Base-by-base conservation (phyloP, 352 stramenopile species). In the Salisapilia sapeloensis region DNA sequence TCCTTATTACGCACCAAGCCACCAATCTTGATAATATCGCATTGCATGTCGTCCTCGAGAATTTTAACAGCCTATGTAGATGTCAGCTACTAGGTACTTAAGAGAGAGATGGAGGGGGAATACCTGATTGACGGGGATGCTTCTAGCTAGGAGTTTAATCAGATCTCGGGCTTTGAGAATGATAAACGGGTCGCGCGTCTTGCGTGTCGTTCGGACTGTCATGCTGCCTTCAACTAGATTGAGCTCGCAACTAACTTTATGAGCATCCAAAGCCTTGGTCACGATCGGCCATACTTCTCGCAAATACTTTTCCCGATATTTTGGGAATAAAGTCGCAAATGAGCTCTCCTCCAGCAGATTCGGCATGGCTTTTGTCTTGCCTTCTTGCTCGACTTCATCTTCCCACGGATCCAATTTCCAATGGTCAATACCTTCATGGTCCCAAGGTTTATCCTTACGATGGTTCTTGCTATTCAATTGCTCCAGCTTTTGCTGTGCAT, bases 11-110 rank as follows among this genome's bases (percentile, higher is more conserved):
- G 74, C 27, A 99, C 94, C 28, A 99, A 62, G 23, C 92, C 92
- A 26, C 95, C 95, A 53, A 99, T 99, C 75, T 99, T 99, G 49
- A 99, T 97, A 47, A 99, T 98, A 51, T 99, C 96, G 48, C 89
- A 97, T 38, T 98, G 85, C 35, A 97, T 77, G 38, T 98, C 93
- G 51, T 99, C 96, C 4, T 98, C 65, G 38, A 99, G 62, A 43
- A 99, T 96, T 47, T 97, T 96, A 1, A 98, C 43, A 2, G 85
- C 86, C 63, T 86, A n/a, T n/a, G 49, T 23, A 4, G 28, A 14
- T 4, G 3, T 9, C 10, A 38, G 10, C 4, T 0, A 11, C 2
- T 4, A 7, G 13, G 24, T 42, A 12, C 23, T 47, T 21, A 9
- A 28, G 1, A 16, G 16, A 3, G 25, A 10, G 19, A 24, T 35